phyloP scores from a whole-genome alignment of 2,329 filamentous ascomycete genomes.

The Xylariales sp. region DNA sequence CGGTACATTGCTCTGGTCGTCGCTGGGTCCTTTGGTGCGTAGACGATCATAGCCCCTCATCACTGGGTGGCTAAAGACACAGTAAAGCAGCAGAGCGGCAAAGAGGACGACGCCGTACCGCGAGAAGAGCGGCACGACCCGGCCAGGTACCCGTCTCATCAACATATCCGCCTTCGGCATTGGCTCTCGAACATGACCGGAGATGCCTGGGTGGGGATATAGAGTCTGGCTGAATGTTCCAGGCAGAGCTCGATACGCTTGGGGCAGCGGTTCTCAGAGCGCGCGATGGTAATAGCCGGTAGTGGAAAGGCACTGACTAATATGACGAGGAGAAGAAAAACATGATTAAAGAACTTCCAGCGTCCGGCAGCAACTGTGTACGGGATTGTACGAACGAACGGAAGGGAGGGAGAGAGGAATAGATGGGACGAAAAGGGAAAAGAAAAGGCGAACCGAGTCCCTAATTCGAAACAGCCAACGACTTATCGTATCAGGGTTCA shows the following conservation, averaged over 20 bases:
- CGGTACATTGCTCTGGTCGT: not conserved
- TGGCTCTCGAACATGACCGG: slow-evolving; percentile 1
- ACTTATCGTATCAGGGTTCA: not conserved
- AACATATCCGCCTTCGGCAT: slow-evolving; percentile 8
- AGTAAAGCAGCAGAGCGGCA: slow-evolving; percentile 26
- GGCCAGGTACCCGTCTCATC: slow-evolving; percentile 11
- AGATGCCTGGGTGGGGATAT: not conserved
- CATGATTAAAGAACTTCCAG: not conserved
- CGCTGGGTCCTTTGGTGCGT: slow-evolving; percentile 1
- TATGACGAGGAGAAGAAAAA: not conserved
- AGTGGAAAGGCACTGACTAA: not conserved
- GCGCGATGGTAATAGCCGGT: not conserved
- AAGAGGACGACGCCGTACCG: slow-evolving; percentile 27
- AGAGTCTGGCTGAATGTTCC: not conserved
- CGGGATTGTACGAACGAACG: not conserved
- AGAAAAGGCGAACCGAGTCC: slow-evolving; percentile 2
- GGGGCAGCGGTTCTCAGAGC: not conserved
- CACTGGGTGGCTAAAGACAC: too few species aligned
- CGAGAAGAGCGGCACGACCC: slow-evolving; percentile 22
- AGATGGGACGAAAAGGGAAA: slow-evolving; percentile 7
- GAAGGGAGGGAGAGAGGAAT: not conserved
- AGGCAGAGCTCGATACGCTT: not conserved
- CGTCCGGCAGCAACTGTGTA: not conserved
- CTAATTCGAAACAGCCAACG: slow-evolving; percentile 6
- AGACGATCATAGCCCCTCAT: not conserved